Conservation (phyloP, 768 basidiomycete genomes). For the Leccinellum rugosiceps region DNA sequence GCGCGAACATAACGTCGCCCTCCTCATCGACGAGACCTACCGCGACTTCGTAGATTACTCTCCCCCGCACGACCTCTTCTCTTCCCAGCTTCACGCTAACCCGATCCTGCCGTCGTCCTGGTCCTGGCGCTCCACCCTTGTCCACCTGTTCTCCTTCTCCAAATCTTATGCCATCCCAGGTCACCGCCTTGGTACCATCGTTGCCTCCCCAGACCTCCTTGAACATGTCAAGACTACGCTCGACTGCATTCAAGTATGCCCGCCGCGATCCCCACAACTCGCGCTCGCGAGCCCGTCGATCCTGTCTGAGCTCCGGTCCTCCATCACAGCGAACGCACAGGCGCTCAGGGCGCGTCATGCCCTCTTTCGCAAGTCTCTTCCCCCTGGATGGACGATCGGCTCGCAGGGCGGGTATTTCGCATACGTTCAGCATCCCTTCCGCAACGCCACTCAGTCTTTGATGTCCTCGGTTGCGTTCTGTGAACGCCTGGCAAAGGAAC, state of each 20-base stretch:
- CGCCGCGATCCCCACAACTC: slow-evolving; percentile 69
- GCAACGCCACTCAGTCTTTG: slow-evolving; percentile 9
- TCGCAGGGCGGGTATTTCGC: slow-evolving; percentile 75
- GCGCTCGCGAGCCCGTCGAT: slow-evolving; percentile 54
- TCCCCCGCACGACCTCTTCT: slow-evolving; percentile 58
- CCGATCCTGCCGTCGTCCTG: slow-evolving; percentile 9
- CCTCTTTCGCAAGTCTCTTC: slow-evolving; percentile 52
- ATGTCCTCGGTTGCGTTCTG: slow-evolving; percentile 52
- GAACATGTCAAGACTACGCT: slow-evolving; percentile 52
- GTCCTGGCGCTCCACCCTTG: slow-evolving; percentile 58
- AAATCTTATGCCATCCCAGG: slow-evolving; percentile 83
- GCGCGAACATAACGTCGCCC: slow-evolving; percentile 47
- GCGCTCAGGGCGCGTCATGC: slow-evolving; percentile 50
- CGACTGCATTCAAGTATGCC: slow-evolving; percentile 79
- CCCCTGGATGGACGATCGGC: slow-evolving; percentile 56
- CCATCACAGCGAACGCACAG: slow-evolving; percentile 48
- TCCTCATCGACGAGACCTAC: slow-evolving; percentile 88
- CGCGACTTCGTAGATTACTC: slow-evolving; percentile 64
- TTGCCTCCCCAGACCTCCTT: slow-evolving; percentile 56
- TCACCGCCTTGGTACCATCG: slow-evolving; percentile 72
- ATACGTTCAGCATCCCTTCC: slow-evolving; percentile 69
- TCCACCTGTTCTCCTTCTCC: slow-evolving; percentile 78
- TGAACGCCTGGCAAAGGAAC: slow-evolving; percentile 51
- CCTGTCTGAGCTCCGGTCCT: slow-evolving; percentile 48
- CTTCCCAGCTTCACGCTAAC: slow-evolving; percentile 3